Evolutionary conservation across 257 asterid genomes (phyloP), one percentile per base, ranked within the genome.

Genomic region (Scutellaria galericulata): DNA sequence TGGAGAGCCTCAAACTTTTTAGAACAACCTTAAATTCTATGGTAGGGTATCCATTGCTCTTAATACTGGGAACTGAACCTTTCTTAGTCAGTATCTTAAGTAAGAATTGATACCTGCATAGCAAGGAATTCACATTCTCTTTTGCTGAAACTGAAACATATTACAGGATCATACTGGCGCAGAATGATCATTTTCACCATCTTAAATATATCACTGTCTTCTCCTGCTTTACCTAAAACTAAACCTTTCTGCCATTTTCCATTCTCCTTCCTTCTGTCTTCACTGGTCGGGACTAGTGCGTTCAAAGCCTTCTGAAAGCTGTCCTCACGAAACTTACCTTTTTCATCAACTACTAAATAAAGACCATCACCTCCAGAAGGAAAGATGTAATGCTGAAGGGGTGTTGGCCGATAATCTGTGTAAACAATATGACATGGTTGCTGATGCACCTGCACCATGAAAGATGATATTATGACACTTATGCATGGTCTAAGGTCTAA

Each of bases 101-200:
- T n/a, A 73, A 55, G 20, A 65, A 66, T 35, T 7, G 13, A 41
- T 78, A 95, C 99, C 99, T 95, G 98, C 98, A 95, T 95, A 22
- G 99, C 99, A 64, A 95, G 98, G 65, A 75, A 83, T 88, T 95
- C 99, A 86, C 99, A 95, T 64, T 95, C 99, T 75, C 97, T 88
- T 87, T 95, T 95, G 89, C 99, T 95, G 90, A 95, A 95, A 83
- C 99, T 95, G 83, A 95, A 95, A 77, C 98, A 95, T 89, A 95
- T 92, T 68, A 95, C 97, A 55, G 99, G 99, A 83, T 95, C 99
- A 78, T 95, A 95, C 72, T 91, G 98, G 37, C 96, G 94, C 80
- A 84, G 82, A 73, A 91, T 88, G 75, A 92, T 92, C 99, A 90
- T 95, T 83, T 95, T 95, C 83, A 95, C 98, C 95, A 95, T 92